These are phyloP conservation scores for Sclerotinia spermophila DNA, from an alignment of 2,329 filamentous ascomycete genomes.

Conservation along the genomic window DNA sequence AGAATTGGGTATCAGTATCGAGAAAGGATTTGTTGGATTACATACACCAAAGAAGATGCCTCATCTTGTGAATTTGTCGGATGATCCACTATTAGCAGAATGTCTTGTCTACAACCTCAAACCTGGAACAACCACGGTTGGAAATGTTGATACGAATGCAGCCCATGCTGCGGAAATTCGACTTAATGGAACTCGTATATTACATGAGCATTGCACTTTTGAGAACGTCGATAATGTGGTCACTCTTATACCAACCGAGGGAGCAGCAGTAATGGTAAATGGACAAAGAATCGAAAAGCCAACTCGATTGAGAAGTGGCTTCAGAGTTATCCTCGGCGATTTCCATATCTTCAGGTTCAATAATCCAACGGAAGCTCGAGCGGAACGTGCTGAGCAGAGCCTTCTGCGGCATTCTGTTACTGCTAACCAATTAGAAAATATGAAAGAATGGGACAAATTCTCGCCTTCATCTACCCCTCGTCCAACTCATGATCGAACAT, in stretches of 20 bases:
- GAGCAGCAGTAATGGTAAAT: constrained; percentile 98
- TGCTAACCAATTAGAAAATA: constrained; percentile 54
- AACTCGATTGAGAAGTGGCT: constrained; percentile 83
- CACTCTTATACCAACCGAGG: constrained; percentile 83
- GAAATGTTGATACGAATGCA: constrained; percentile 82
- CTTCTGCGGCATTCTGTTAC: constrained; percentile 79
- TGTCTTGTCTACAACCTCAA: constrained; percentile 98
- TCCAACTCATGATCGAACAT: constrained; percentile 70
- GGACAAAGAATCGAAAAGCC: constrained; percentile 84
- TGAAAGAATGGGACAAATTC: constrained; percentile 53
- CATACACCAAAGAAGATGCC: constrained; percentile 99
- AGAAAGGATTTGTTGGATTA: constrained; percentile 94
- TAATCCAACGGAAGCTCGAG: constrained; percentile 90
- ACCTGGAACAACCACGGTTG: constrained; percentile 88
- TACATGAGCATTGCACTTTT: constrained; percentile 89
- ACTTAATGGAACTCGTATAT: constrained; percentile 87
- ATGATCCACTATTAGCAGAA: constrained; percentile 87
- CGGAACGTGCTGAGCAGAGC: constrained; percentile 85
- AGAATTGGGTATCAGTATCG: constrained; percentile 96
- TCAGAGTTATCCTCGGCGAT: constrained; percentile 91
- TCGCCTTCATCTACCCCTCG: constrained; percentile 60
- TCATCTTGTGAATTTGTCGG: constrained; percentile 96
- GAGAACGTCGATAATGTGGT: constrained; percentile 91
- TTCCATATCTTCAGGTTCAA: constrained; percentile 99
- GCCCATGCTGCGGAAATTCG: constrained; percentile 79